Base-by-base conservation (phyloP, 257 asterid genomes). In the Ligustrum vulgare region DNA sequence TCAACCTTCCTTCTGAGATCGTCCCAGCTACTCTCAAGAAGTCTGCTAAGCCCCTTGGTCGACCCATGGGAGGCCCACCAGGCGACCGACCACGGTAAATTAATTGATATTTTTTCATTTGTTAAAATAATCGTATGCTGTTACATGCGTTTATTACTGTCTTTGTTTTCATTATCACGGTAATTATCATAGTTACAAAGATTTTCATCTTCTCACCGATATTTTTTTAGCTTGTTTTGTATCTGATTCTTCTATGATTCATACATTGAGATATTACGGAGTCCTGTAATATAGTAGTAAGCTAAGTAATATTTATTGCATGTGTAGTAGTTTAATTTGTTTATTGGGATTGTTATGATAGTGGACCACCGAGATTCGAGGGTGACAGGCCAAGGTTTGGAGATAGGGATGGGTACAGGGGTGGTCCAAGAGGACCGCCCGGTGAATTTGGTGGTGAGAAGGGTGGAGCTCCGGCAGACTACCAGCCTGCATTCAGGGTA, bases 71-170 rank as follows among this genome's bases (percentile, higher is more conserved):
- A 76, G 96, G 98, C 1, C 97, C 98, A 8, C 85, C 86, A 28
- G 97, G 97, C 6, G 98, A 94, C 62, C 96, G 98, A 71, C 97
- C 98, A 11, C 98, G 98, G 98, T 94, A 83, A 75, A 75, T 75
- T 3, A 60, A 8, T 9, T 33, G 58, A 0, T 6, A 8, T 5
- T n/a, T 7, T n/a, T 37, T 3, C 11, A 9, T 32, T 2, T 54
- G 22, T 20, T 18, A 20, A 1, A 2, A 18, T 20, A 8, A 32
- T 18, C 5, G 4, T 5, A 15, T 66, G 35, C 6, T 43, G 43
- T 12, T 69, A 9, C 35, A 6, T 8, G 16, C 8, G 34, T 60
- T 31, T 18, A 0, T 43, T 62, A 60, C 8, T 34, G 22, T 22
- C 5, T 8, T 51, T 60, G 5, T 8, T 15, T 0, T 64, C 12